These are phyloP conservation scores for Marasmius tenuissimus DNA, from an alignment of 1,284 basidiomycete genomes.

Conservation along the genomic window DNA sequence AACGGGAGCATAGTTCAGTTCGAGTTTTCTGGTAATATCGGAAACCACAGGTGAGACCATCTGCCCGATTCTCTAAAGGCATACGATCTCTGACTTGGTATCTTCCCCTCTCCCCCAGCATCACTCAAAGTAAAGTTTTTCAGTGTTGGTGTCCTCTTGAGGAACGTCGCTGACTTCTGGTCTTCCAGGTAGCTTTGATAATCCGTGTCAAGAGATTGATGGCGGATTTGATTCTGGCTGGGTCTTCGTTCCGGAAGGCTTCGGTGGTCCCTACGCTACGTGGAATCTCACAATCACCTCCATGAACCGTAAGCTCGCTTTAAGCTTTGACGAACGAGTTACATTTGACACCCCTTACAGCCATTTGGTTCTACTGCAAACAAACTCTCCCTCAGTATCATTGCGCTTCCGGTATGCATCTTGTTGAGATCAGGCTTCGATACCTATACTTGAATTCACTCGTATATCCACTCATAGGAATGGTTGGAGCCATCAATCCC, in stretches of 20 bases:
- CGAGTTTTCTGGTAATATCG: conserved; percentile 7
- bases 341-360: not conserved
- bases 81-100: not conserved
- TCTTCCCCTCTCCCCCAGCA: not conserved
- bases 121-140: conserved; percentile 11
- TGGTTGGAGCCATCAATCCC: conserved; percentile 26
- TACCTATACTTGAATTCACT: not conserved
- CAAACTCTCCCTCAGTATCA: conserved; percentile 10
- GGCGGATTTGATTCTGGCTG: conserved; percentile 17
- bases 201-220: conserved; percentile 6
- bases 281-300: conserved; percentile 16
- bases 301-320: not conserved
- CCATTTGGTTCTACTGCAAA: conserved; percentile 16
- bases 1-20: conserved; percentile 9
- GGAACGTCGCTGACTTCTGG: not conserved
- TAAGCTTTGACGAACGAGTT: not conserved
- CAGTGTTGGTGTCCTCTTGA: not conserved
- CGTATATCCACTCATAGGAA: conserved; percentile 8
- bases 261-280: not conserved
- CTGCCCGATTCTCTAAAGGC: not conserved
- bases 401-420: conserved; percentile 11
- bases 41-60: conserved; percentile 11
- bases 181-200: conserved; percentile 5
- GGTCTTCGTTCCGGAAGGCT: conserved; percentile 10
- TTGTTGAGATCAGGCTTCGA: not conserved